These are phyloP conservation scores for Linderina pennispora DNA, from an alignment of 192 early-diverging fungal genomes.

Conservation along the genomic window DNA sequence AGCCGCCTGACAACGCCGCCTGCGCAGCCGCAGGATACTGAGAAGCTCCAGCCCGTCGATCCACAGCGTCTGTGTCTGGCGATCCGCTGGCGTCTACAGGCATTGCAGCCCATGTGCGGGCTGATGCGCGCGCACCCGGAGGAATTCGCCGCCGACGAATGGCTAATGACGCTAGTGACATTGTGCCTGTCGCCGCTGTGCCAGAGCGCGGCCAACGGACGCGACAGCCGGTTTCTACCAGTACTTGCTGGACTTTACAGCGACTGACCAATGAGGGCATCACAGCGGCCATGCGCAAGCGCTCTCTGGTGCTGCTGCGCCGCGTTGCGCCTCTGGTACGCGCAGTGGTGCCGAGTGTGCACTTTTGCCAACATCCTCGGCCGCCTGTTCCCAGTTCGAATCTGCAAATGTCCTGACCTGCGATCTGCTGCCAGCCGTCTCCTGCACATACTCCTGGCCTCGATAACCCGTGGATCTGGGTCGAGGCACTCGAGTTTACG, in stretches of 20 bases:
- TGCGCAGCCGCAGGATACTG: neutral
- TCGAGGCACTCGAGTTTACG: slow-evolving; percentile 35
- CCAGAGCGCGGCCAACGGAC: slow-evolving; percentile 1
- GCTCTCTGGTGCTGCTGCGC: slow-evolving; percentile 15
- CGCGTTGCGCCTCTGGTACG: slow-evolving; percentile 16
- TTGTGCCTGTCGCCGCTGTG: slow-evolving; percentile 20
- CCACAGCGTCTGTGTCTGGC: slow-evolving; percentile 9
- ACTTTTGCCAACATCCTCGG: slow-evolving; percentile 12
- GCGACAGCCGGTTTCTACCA: slow-evolving; percentile 6
- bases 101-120: slow-evolving; percentile 18
- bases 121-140: slow-evolving; percentile 36
- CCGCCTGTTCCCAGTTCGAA: slow-evolving; percentile 36
- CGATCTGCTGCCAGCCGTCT: slow-evolving; percentile 13
- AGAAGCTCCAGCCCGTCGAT: neutral
- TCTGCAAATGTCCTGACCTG: slow-evolving; percentile 9
- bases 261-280: slow-evolving; percentile 32
- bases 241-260: slow-evolving; percentile 29
- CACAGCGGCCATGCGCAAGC: slow-evolving; percentile 32
- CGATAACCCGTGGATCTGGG: slow-evolving; percentile 39
- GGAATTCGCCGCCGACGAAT: slow-evolving; percentile 31
- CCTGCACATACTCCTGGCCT: slow-evolving; percentile 3
- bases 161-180: slow-evolving; percentile 36
- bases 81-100: slow-evolving; percentile 23
- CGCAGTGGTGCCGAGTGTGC: neutral
- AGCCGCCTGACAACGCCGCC: neutral